Base-by-base conservation (phyloP, 495 filamentous ascomycete species). In the Lindgomyces ingoldianus region DNA sequence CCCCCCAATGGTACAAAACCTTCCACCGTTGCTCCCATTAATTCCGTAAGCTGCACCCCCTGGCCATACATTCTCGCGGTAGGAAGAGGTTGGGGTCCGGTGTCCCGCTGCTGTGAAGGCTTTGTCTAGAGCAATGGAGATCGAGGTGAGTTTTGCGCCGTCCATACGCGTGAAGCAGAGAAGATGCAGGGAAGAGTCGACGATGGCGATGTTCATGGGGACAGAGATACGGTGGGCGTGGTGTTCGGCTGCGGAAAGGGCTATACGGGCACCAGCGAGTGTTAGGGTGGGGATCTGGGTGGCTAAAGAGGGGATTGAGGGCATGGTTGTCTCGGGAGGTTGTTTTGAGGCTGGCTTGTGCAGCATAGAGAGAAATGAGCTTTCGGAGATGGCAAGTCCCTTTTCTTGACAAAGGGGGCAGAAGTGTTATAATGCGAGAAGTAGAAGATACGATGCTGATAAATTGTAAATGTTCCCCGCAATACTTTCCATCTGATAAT, bases 51-150 rank as follows among this genome's bases (percentile, higher is more conserved):
- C 74, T 2, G 65, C 63, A 11, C 74, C 74, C 3, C 74, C 74
- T 1, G 74, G 74, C 71, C 72, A 76, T 16, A 72, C 70, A 48
- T 62, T 67, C 24, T 63, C 57, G 11, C 65, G 62, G 59, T 75
- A 75, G 10, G 21, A 56, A n/a, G 69, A 66, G 3, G 74, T 76
- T 1, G 73, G 73, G 3, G 57, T 47, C 26, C 74, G 73, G 62
- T 75, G 74, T 18, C 74, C 74, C 1, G 74, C 72, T 3, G 74
- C 74, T 10, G 74, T 76, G 61, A 73, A 76, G 39, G 74, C 74
- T 57, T 76, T 76, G 69, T 76, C 71, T 60, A 76, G 70, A 33
- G 74, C 72, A 60, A 75, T 76, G 60, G 48, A 46, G 53, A 76
- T 74, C 19, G 60, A 69, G 26, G 74, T 76, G 10, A 76, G 48